Percentiles rank a stretch among this genome's conserved stretches.
phyloP scores from a whole-genome alignment of 1,284 basidiomycete species.

The Gastroboletus turbinatus region DNA sequence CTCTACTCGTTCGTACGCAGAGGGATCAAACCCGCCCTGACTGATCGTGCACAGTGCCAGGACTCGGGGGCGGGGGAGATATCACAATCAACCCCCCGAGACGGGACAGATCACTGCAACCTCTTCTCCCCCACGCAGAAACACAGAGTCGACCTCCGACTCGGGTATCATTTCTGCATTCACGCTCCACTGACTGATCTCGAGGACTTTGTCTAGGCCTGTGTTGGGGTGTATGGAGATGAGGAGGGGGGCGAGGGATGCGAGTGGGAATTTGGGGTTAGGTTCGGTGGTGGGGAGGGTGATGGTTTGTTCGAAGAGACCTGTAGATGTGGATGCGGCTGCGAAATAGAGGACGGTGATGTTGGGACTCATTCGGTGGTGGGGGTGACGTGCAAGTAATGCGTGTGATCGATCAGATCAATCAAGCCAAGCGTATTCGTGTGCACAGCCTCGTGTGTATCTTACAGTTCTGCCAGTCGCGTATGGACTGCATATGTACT shows the following conservation, averaged over 20 bases:
- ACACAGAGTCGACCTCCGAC: conserved; percentile 37
- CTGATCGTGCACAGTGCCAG: background rate
- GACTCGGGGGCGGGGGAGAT: background rate
- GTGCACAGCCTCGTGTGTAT: background rate
- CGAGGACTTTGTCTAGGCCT: conserved; percentile 51
- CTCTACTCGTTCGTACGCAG: background rate
- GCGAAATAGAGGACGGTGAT: conserved; percentile 82
- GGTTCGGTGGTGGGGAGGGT: conserved; percentile 42
- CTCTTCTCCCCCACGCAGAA: conserved; percentile 70
- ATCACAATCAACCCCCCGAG: conserved; percentile 60
- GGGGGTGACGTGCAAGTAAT: too few relatives aligned
- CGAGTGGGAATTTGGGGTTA: conserved; percentile 46
- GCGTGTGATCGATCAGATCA: background rate
- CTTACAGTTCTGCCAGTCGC: too few relatives aligned
- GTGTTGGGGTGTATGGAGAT: conserved; percentile 51
- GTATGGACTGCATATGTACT: background rate
- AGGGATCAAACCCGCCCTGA: background rate
- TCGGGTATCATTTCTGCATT: conserved; percentile 79
- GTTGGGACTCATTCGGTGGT: conserved; percentile 14
- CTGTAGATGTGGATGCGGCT: conserved; percentile 68
- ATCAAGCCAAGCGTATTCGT: background rate
- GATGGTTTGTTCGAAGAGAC: conserved; percentile 51
- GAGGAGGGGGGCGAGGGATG: conserved; percentile 51
- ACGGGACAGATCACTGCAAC: conserved; percentile 82
- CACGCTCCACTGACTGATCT: conserved; percentile 72